phyloP scores from a whole-genome alignment of 495 filamentous ascomycete genomes.

The Schizothecium vesticola region DNA sequence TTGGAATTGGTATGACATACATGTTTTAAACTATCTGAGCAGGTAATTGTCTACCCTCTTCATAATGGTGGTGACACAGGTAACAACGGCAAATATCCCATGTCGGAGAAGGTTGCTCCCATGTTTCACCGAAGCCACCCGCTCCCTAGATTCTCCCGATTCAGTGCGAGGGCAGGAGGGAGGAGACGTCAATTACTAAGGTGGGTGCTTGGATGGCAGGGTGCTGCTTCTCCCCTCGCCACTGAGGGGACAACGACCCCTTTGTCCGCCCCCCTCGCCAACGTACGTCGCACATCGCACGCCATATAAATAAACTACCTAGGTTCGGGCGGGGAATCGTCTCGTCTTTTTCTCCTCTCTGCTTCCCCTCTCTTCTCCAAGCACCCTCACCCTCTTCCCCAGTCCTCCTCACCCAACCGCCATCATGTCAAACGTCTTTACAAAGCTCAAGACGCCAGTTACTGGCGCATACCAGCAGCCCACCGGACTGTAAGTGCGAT shows the following conservation, averaged over 20 bases:
- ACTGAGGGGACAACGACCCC: not conserved
- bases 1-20: not conserved
- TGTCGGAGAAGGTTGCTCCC: too few species aligned
- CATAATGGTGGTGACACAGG: not conserved
- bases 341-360: not conserved
- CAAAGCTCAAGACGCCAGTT: constrained; percentile 60
- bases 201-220: not conserved
- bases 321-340: not conserved
- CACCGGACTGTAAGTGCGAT: constrained; percentile 72
- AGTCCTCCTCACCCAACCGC: constrained; percentile 8
- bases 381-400: not conserved
- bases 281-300: not conserved
- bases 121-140: too few species aligned
- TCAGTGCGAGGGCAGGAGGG: not conserved
- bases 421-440: constrained; percentile 45
- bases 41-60: too few species aligned
- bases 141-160: not conserved
- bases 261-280: constrained; percentile 1
- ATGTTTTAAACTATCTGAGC: not conserved
- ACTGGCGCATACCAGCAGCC: constrained; percentile 78
- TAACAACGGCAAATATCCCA: not conserved
- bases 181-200: not conserved
- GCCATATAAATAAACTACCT: not conserved
- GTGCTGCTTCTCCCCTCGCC: not conserved
- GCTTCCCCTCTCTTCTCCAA: constrained; percentile 7